Percentiles rank a stretch among this genome's conserved stretches.
Evolutionary conservation across 2,329 filamentous ascomycete species (phyloP).

Genomic region (Blumeriella jaapii): DNA sequence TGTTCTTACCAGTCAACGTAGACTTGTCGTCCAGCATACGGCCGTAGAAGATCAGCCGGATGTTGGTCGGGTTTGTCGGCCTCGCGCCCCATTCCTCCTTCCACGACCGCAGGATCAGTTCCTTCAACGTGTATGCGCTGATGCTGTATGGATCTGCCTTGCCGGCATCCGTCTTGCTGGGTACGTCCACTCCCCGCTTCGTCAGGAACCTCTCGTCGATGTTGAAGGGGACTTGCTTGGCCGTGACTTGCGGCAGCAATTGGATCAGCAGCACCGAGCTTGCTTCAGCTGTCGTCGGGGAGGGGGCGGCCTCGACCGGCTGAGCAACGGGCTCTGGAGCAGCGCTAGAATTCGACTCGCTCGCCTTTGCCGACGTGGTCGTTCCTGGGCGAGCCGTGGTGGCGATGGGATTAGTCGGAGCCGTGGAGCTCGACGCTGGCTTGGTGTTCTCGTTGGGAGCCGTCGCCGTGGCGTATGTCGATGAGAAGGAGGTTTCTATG

Average conservation of each 20-base stretch:
- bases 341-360: conserved; percentile 7
- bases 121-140: conserved; percentile 87
- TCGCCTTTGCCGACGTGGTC: conserved; percentile 2
- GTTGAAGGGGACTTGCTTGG: conserved; percentile 78
- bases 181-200: conserved; percentile 68
- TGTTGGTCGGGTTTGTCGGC: conserved; percentile 77
- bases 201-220: conserved; percentile 78
- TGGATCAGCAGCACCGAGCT: conserved; percentile 53
- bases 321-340: conserved; percentile 20
- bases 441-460: conserved; percentile 4
- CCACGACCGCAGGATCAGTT: conserved; percentile 90
- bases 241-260: conserved; percentile 70
- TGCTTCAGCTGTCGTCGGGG: conserved; percentile 24
- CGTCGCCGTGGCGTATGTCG: conserved; percentile 3
- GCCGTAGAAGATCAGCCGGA: conserved; percentile 85
- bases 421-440: not conserved
- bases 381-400: conserved; percentile 4
- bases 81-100: conserved; percentile 81
- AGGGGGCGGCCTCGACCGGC: conserved; percentile 11
- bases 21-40: conserved; percentile 85
- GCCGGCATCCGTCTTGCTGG: conserved; percentile 48
- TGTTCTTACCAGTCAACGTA: conserved; percentile 58
- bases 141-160: conserved; percentile 73
- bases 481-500: conserved; percentile 10
- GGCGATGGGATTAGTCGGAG: conserved; percentile 8